These are phyloP conservation scores for Leccinum holopus DNA, from an alignment of 1,284 basidiomycete species.

Conservation along the genomic window DNA sequence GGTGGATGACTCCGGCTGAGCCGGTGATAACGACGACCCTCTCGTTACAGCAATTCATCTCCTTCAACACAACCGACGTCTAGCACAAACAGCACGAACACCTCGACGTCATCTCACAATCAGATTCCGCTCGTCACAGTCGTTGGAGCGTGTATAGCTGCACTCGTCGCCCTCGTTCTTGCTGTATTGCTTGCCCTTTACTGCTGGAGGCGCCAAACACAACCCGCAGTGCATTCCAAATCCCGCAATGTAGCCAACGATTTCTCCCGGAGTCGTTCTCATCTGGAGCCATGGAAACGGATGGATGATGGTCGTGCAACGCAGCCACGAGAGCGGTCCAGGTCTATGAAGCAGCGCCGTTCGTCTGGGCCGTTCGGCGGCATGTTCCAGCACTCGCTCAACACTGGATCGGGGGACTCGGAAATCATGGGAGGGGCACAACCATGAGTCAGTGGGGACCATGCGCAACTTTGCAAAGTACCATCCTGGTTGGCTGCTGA, in stretches of 20 bases:
- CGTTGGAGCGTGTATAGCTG: constrained; percentile 52
- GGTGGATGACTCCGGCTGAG: not conserved
- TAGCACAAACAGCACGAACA: not conserved
- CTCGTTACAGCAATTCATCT: constrained; percentile 13
- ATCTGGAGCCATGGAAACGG: constrained; percentile 45
- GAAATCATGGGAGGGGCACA: constrained; percentile 42
- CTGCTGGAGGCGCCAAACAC: constrained; percentile 47
- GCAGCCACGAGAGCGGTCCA: constrained; percentile 32
- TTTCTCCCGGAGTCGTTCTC: constrained; percentile 41
- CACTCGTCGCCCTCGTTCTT: constrained; percentile 44
- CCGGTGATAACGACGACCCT: constrained; percentile 7
- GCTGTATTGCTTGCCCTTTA: constrained; percentile 48
- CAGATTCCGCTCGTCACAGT: constrained; percentile 49
- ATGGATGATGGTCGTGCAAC: constrained; percentile 44
- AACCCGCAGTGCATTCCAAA: constrained; percentile 10
- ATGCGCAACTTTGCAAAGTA: constrained; percentile 38
- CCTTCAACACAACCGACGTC: constrained; percentile 10
- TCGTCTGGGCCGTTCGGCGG: constrained; percentile 44
- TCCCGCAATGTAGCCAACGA: constrained; percentile 38
- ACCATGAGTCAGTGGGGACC: constrained; percentile 32
- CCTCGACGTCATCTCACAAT: not conserved
- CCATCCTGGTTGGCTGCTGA: constrained; percentile 50
- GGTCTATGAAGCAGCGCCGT: constrained; percentile 38
- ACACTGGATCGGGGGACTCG: constrained; percentile 24
- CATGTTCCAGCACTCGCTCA: constrained; percentile 55